A percentile compares a stretch with the other conserved stretches of the same genome.
phyloP scores from a whole-genome alignment of 768 basidiomycete genomes.

The Podaxis carcinomalis region DNA sequence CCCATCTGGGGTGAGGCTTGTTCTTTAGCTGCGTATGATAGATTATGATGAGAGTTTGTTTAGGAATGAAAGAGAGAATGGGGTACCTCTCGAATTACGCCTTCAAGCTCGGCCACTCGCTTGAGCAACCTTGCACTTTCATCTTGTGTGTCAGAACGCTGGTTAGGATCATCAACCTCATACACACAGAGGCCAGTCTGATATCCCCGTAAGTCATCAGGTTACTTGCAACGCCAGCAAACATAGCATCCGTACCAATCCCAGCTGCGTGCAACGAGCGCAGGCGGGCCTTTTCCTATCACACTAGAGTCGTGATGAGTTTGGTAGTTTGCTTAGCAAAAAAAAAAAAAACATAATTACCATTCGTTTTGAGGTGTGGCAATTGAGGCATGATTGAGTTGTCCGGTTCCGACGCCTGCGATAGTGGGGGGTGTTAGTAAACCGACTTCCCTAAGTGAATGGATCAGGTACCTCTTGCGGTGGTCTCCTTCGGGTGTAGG shows the following conservation, averaged over 20 bases:
- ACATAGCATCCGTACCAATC: constrained; percentile 29
- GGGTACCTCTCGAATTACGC: constrained; percentile 73
- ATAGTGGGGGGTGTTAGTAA: constrained; percentile 1
- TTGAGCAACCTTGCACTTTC: constrained; percentile 65
- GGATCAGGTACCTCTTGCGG: constrained; percentile 36
- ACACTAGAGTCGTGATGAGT: constrained; percentile 28
- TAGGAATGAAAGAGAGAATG: constrained; percentile 26
- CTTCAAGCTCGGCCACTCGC: constrained; percentile 79
- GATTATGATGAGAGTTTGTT: constrained; percentile 18
- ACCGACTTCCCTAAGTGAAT: background rate
- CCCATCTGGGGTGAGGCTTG: constrained; percentile 69
- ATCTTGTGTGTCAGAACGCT: constrained; percentile 49
- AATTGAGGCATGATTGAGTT: constrained; percentile 71
- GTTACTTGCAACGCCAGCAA: background rate
- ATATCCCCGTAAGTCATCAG: background rate
- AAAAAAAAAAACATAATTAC: constrained; percentile 30
- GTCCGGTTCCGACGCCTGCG: constrained; percentile 61
- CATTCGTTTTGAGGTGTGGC: constrained; percentile 73
- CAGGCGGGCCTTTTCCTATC: constrained; percentile 48
- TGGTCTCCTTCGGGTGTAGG: constrained; percentile 46
- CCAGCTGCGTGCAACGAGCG: constrained; percentile 47
- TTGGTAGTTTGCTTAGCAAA: background rate
- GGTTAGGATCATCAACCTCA: constrained; percentile 73
- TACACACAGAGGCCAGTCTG: constrained; percentile 83
- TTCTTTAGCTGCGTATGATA: constrained; percentile 52